Evolutionary conservation across 2,329 filamentous ascomycete genomes (phyloP).

Genomic region (Didymella pinodella): DNA sequence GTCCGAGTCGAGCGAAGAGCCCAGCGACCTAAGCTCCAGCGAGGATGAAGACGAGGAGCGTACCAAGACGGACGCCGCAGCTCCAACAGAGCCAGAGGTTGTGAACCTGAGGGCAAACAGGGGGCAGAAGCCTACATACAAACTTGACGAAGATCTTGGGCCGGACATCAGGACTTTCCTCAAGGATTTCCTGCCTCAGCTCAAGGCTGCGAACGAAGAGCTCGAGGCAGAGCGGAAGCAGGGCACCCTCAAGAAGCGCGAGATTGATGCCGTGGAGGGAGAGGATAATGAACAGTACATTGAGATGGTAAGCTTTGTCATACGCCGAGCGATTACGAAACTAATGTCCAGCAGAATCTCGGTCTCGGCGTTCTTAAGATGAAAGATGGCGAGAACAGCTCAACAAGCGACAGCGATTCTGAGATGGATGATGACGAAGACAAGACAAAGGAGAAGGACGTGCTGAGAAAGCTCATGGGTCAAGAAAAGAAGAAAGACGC

Average conservation of each 20-base stretch:
- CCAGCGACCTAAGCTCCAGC: constrained; percentile 46
- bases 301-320: constrained; percentile 48
- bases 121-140: constrained; percentile 46
- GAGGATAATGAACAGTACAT: constrained; percentile 47
- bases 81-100: constrained; percentile 24
- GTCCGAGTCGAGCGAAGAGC: constrained; percentile 49
- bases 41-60: constrained; percentile 37
- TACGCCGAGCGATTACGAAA: too few relatives aligned
- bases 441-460: constrained; percentile 36
- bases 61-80: constrained; percentile 21
- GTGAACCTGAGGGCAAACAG: constrained; percentile 42
- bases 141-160: constrained; percentile 34
- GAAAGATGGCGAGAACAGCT: constrained; percentile 37
- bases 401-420: constrained; percentile 33
- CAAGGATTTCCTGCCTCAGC: constrained; percentile 53
- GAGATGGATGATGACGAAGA: constrained; percentile 27
- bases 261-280: constrained; percentile 49
- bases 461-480: constrained; percentile 50
- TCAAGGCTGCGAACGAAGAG: constrained; percentile 55
- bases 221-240: constrained; percentile 51
- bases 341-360: constrained; percentile 43
- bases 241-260: constrained; percentile 49
- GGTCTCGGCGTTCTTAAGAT: constrained; percentile 57
- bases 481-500: constrained; percentile 31
- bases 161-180: constrained; percentile 48